Conservation (phyloP, 108 stramenopile species). For the Schizochytrium sp. region DNA sequence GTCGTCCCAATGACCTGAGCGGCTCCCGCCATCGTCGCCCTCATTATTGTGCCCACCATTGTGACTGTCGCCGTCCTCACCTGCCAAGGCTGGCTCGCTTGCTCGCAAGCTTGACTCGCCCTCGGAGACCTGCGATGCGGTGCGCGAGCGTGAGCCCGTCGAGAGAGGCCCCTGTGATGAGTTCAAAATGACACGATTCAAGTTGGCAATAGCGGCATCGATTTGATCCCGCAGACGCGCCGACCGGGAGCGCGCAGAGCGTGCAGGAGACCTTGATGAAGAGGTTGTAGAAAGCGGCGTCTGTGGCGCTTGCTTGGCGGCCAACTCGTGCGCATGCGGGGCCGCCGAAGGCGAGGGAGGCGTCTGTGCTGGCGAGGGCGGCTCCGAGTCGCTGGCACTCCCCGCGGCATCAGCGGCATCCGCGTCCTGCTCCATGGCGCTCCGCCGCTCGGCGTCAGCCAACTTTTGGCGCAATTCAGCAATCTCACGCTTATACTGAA, state of each 20-base stretch:
- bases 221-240: neutral
- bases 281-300: neutral
- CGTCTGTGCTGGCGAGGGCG: neutral
- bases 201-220: neutral
- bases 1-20: neutral
- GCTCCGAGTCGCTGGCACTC: neutral
- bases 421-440: neutral
- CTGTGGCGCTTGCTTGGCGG: neutral
- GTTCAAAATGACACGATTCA: constrained; percentile 5
- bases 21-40: neutral
- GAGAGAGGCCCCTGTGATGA: neutral
- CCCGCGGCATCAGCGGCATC: neutral
- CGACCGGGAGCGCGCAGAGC: neutral
- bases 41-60: neutral
- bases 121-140: neutral
- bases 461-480: neutral
- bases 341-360: neutral
- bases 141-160: neutral
- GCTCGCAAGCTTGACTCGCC: neutral
- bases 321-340: neutral
- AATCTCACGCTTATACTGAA: neutral
- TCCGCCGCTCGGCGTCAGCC: neutral
- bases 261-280: neutral
- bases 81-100: neutral
- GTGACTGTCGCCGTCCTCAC: neutral